Conservation (phyloP, 805 yeast genomes). For the Saccharomyces cerevisiae region DNA sequence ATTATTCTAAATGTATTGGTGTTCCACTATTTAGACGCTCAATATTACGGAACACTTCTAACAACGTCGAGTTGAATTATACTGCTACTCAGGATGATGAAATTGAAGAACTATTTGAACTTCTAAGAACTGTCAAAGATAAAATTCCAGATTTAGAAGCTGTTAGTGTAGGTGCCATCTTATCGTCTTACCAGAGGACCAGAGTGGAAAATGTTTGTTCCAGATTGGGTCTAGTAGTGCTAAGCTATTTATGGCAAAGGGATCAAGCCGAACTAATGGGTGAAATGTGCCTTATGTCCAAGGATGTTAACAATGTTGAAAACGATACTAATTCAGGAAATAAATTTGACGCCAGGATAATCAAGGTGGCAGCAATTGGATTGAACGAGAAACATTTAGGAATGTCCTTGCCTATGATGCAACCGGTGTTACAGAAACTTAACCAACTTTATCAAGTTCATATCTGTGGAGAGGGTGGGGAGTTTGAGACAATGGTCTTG, state of each 20-base stretch:
- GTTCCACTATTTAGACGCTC: slow-evolving; percentile 70
- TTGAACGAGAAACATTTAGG: slow-evolving; percentile 61
- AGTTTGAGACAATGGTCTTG: slow-evolving; percentile 85
- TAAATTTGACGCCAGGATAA: slow-evolving; percentile 65
- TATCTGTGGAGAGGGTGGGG: slow-evolving; percentile 98
- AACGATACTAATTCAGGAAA: slow-evolving; percentile 4
- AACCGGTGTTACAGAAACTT: slow-evolving; percentile 48
- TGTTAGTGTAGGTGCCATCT: slow-evolving; percentile 92
- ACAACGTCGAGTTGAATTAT: slow-evolving; percentile 64
- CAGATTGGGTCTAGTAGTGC: slow-evolving; percentile 55
- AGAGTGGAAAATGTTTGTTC: slow-evolving; percentile 88
- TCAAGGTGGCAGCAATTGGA: slow-evolving; percentile 93
- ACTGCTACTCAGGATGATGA: slow-evolving; percentile 65
- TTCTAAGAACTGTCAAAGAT: slow-evolving; percentile 41
- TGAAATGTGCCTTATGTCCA: slow-evolving; percentile 55
- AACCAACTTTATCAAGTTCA: slow-evolving; percentile 71
- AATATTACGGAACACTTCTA: slow-evolving; percentile 50
- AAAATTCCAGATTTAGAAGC: slow-evolving; percentile 68
- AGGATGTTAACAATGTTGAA: slow-evolving; percentile 10
- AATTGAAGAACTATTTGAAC: slow-evolving; percentile 66
- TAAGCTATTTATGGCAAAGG: slow-evolving; percentile 87
- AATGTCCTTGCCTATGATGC: slow-evolving; percentile 50
- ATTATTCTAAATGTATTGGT: slow-evolving; percentile 61
- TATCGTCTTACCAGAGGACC: slow-evolving; percentile 90
- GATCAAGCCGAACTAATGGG: slow-evolving; percentile 70